Conservation (phyloP, 2,329 filamentous ascomycete genomes). For the Pestalotiopsis sp. region DNA sequence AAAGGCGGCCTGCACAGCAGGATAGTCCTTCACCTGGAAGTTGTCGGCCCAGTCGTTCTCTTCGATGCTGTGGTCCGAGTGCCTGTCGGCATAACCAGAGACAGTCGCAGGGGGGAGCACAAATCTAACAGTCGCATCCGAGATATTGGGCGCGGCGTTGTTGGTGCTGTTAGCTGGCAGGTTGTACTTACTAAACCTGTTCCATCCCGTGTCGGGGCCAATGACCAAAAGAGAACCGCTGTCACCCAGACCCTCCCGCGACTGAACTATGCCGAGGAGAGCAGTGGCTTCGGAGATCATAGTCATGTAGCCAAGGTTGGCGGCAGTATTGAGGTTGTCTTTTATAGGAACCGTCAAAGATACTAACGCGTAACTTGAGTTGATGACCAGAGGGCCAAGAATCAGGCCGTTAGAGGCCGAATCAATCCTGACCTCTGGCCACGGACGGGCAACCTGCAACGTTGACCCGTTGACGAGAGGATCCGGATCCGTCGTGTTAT, state of each 20-base stretch:
- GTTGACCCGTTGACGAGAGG: slow-evolving; percentile 41
- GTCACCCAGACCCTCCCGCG: slow-evolving; percentile 69
- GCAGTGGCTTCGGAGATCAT: slow-evolving; percentile 71
- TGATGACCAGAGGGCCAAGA: slow-evolving; percentile 74
- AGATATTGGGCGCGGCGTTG: slow-evolving; percentile 38
- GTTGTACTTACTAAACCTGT: slow-evolving; percentile 56
- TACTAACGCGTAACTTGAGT: slow-evolving; percentile 72
- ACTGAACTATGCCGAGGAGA: slow-evolving; percentile 63
- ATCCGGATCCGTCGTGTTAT: slow-evolving; percentile 44
- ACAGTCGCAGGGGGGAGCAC: slow-evolving; percentile 58
- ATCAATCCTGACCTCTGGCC: slow-evolving; percentile 52
- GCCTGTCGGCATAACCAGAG: slow-evolving; percentile 46
- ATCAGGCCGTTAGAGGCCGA: slow-evolving; percentile 61
- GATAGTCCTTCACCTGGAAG: slow-evolving; percentile 65
- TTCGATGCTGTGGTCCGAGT: slow-evolving; percentile 43
- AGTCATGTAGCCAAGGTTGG: slow-evolving; percentile 83
- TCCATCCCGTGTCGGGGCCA: slow-evolving; percentile 67
- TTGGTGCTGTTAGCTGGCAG: slow-evolving; percentile 51
- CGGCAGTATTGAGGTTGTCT: slow-evolving; percentile 60
- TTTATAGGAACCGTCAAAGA: slow-evolving; percentile 82
- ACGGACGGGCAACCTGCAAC: slow-evolving; percentile 50
- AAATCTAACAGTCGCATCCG: slow-evolving; percentile 54
- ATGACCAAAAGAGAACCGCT: slow-evolving; percentile 74
- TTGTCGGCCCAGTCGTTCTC: slow-evolving; percentile 46
- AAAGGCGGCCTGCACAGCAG: slow-evolving; percentile 64